Evolutionary conservation across 2,329 filamentous ascomycete species (phyloP).

Genomic region (Arthroderma uncinatum): DNA sequence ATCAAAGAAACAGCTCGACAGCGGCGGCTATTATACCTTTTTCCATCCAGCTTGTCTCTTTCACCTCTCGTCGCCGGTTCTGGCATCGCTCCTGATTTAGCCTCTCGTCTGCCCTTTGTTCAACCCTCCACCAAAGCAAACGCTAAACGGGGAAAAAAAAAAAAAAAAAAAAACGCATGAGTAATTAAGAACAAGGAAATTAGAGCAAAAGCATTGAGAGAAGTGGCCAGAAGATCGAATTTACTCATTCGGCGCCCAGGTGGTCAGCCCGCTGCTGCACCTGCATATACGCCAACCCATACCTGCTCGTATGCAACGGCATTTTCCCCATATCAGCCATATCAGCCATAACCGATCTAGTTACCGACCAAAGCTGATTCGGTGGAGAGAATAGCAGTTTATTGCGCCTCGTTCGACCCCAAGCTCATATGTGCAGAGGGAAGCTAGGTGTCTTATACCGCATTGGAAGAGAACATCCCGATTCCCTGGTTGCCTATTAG

Average conservation of each 20-base stretch:
- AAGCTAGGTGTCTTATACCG: background rate
- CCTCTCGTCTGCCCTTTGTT: background rate
- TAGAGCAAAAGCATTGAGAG: background rate
- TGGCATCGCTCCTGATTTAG: background rate
- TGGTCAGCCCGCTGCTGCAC: too few species aligned
- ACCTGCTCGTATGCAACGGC: background rate
- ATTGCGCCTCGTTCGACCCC: background rate
- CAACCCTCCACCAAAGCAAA: background rate
- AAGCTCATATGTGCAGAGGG: background rate
- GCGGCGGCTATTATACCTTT: background rate
- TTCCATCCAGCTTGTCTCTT: background rate
- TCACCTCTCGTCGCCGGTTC: conserved; percentile 1
- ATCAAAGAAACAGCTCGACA: background rate
- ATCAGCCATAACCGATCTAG: background rate
- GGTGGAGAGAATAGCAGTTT: background rate
- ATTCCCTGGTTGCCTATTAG: background rate
- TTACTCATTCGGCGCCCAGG: background rate
- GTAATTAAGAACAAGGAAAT: background rate
- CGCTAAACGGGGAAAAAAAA: too few species aligned
- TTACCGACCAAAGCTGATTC: background rate
- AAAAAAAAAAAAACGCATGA: conserved; percentile 1
- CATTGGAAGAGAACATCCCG: background rate
- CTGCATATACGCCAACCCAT: background rate
- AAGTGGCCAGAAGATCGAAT: background rate
- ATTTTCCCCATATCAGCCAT: background rate